Conservation (phyloP, 1,284 basidiomycete species). For the Caloboletus firmus region DNA sequence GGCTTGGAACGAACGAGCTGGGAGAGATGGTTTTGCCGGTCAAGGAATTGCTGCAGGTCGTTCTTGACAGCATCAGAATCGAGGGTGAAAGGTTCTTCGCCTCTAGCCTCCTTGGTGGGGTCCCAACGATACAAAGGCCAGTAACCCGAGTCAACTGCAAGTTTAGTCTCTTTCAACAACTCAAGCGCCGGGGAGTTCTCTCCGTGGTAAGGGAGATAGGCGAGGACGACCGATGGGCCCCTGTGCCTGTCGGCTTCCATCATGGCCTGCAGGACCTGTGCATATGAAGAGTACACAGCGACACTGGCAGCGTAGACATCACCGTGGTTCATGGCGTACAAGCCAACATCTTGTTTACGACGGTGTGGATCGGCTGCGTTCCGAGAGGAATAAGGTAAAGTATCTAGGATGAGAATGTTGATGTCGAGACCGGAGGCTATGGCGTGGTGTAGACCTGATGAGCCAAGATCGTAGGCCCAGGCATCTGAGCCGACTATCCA, state of each 20-base stretch:
- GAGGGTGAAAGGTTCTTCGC: slow-evolving; percentile 86
- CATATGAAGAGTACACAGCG: slow-evolving; percentile 94
- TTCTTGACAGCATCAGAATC: slow-evolving; percentile 95
- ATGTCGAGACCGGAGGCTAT: slow-evolving; percentile 89
- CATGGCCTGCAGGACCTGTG: slow-evolving; percentile 91
- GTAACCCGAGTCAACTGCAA: slow-evolving; percentile 94
- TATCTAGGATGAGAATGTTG: slow-evolving; percentile 96
- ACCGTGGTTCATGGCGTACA: slow-evolving; percentile 99
- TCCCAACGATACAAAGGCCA: slow-evolving; percentile 99
- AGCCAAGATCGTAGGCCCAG: slow-evolving; percentile 96
- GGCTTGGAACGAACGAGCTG: slow-evolving; percentile 85
- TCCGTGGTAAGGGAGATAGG: slow-evolving; percentile 87
- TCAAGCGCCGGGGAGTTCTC: slow-evolving; percentile 83
- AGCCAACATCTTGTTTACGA: slow-evolving; percentile 89
- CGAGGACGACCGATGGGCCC: slow-evolving; percentile 91
- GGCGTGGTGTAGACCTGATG: slow-evolving; percentile 94
- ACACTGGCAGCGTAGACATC: slow-evolving; percentile 95
- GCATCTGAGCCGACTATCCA: slow-evolving; percentile 99
- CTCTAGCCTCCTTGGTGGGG: slow-evolving; percentile 74
- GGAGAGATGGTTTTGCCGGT: slow-evolving; percentile 94
- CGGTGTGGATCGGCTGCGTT: slow-evolving; percentile 68
- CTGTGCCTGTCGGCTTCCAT: slow-evolving; percentile 89
- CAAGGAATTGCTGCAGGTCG: slow-evolving; percentile 93
- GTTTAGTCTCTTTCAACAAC: slow-evolving; percentile 94
- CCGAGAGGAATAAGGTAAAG: slow-evolving; percentile 81